A percentile compares a stretch with the other conserved stretches of the same genome.
phyloP scores from a whole-genome alignment of 345 rosid species.

The Lagerstroemia speciosa region DNA sequence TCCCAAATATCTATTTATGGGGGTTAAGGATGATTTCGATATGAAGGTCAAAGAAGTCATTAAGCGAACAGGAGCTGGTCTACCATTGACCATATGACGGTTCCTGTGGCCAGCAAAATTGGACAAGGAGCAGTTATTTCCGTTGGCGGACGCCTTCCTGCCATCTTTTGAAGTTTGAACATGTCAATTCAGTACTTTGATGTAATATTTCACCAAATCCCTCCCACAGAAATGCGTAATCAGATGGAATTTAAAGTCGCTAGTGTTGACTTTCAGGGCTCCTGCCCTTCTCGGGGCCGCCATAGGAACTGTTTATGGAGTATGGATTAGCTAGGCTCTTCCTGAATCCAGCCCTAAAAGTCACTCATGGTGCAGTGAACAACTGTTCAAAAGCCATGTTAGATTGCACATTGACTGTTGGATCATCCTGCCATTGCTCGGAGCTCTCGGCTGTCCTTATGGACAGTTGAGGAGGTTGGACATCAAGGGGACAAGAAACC shows the following conservation, averaged over 20 bases:
- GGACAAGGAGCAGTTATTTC: not conserved
- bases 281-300: constrained; percentile 91
- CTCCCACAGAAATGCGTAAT: not conserved
- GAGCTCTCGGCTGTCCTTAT: constrained; percentile 85
- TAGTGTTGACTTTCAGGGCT: constrained; percentile 49
- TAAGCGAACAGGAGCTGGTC: too few species aligned
- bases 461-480: constrained; percentile 59
- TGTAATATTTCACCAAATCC: not conserved
- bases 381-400: too few species aligned
- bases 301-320: too few species aligned
- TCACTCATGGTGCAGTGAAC: too few species aligned
- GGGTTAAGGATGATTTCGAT: too few species aligned
- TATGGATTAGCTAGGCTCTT: constrained; percentile 50
- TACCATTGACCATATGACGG: not conserved
- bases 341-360: constrained; percentile 41
- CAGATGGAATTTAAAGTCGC: not conserved
- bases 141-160: not conserved
- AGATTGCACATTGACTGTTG: too few species aligned
- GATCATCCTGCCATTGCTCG: constrained; percentile 77
- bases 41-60: not conserved
- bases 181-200: too few species aligned
- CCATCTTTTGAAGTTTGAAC: constrained; percentile 84
- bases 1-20: too few species aligned
- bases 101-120: not conserved
- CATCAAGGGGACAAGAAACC: constrained; percentile 29